These are phyloP conservation scores for Athelia psychrophila DNA, from an alignment of 1,284 basidiomycete species.

Conservation along the genomic window DNA sequence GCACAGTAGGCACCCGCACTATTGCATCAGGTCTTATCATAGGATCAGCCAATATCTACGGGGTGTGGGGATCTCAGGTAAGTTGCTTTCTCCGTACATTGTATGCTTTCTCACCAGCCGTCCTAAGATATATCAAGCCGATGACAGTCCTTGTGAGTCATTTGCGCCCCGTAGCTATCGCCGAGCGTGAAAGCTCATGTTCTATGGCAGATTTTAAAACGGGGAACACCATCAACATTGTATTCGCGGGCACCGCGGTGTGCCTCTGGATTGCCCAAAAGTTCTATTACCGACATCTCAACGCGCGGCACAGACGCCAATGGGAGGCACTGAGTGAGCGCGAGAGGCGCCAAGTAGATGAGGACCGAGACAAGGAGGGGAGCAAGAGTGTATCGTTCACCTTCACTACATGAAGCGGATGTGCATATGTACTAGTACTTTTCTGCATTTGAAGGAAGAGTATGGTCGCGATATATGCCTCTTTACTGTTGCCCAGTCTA, in stretches of 20 bases:
- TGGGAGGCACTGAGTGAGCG: conserved; percentile 19
- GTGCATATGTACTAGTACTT: too few species aligned
- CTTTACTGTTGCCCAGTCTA: too few species aligned
- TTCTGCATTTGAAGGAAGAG: too few species aligned
- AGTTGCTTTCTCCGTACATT: neutral
- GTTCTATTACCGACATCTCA: conserved; percentile 24
- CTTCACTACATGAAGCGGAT: conserved; percentile 25
- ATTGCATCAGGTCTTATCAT: conserved; percentile 34
- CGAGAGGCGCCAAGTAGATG: conserved; percentile 23
- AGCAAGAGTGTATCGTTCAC: conserved; percentile 31
- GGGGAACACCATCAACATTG: conserved; percentile 37
- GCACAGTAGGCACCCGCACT: conserved; percentile 32
- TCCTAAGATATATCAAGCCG: conserved; percentile 31
- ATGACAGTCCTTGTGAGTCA: conserved; percentile 29
- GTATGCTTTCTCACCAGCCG: neutral
- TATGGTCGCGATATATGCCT: too few species aligned
- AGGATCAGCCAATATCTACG: conserved; percentile 29
- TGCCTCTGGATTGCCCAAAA: conserved; percentile 33
- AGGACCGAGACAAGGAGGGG: conserved; percentile 24
- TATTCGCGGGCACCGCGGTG: conserved; percentile 28
- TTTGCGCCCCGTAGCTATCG: neutral
- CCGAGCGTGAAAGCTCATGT: neutral
- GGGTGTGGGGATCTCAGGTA: conserved; percentile 27
- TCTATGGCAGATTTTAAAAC: conserved; percentile 27
- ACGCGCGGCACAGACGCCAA: conserved; percentile 19